These are phyloP conservation scores for Trichomonas vaginalis DNA, from an alignment of 208 protist genomes.

Conservation along the genomic window DNA sequence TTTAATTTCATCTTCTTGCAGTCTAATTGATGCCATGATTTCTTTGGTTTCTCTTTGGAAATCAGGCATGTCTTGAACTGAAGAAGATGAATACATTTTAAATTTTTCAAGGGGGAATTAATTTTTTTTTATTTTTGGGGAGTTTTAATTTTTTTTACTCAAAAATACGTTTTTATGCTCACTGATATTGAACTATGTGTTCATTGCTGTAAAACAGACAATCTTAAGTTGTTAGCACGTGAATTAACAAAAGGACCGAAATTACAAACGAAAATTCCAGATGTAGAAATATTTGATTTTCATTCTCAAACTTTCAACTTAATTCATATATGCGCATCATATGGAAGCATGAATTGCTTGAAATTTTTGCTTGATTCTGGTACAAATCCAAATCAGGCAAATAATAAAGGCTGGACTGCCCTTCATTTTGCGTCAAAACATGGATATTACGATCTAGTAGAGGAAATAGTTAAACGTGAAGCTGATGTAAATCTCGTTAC, in stretches of 20 bases:
- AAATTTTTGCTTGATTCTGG: background rate
- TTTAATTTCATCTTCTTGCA: background rate
- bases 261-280: background rate
- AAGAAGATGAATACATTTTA: background rate
- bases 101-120: background rate
- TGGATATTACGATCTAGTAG: background rate
- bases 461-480: background rate
- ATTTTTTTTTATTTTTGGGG: too few relatives aligned
- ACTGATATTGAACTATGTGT: background rate
- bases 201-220: background rate
- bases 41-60: background rate
- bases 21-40: background rate
- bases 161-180: too few relatives aligned
- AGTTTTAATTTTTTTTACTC: too few relatives aligned
- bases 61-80: background rate
- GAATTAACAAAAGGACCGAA: background rate
- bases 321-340: background rate
- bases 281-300: background rate
- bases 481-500: background rate
- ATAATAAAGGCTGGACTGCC: background rate
- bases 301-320: background rate
- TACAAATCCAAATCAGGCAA: background rate
- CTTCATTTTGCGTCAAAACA: background rate
- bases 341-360: background rate
- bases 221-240: background rate